Base-by-base conservation (phyloP, 805 yeast species). In the Wickerhamomyces silvicola region DNA sequence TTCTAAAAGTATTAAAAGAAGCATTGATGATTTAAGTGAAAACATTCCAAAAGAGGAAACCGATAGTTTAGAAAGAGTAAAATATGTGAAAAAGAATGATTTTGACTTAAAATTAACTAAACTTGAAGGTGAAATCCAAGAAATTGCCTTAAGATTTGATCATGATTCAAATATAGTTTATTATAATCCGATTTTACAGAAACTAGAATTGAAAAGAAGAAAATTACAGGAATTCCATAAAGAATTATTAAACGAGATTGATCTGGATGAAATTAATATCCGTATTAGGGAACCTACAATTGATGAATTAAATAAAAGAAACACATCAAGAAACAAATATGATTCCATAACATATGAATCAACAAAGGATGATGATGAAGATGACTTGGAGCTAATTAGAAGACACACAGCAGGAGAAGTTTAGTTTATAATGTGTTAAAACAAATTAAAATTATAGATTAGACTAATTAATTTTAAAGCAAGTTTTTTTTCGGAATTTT, bases 321-420 rank as follows among this genome's bases (percentile, higher is more conserved):
- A 86, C 54, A 70, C 66, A 33, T 54, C 66, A 22, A 71, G 94
- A 62, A 74, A 82, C 28, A 70, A 64, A 38, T 84, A 64, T 48
- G 94, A 84, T 60, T 90, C 92, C 24, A 80, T 82, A 64, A 82
- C 78, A 46, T 83, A 79, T 52, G 82, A 77, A 27, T 72, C 71
- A 9, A 72, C 64, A 7, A 71, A 58, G 15, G 49, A 51, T 9
- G 51, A 40, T 22, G 62, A 50, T 19, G 54, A 35, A 15, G 48
- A 45, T 19, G 52, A 48, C 25, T 30, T 40, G 13, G 49, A 44
- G 9, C 31, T 33, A 28, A 22, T 45, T 10, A 38, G 38, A 32
- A 31, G 34, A 17, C 28, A 34, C 7, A 33, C 12, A 19, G 5
- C 18, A 16, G 19, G n/a, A n/a, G n/a, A n/a, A n/a, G n/a, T n/a